Conservation (phyloP, 2,329 filamentous ascomycete species). For the Epicoccum nigrum region DNA sequence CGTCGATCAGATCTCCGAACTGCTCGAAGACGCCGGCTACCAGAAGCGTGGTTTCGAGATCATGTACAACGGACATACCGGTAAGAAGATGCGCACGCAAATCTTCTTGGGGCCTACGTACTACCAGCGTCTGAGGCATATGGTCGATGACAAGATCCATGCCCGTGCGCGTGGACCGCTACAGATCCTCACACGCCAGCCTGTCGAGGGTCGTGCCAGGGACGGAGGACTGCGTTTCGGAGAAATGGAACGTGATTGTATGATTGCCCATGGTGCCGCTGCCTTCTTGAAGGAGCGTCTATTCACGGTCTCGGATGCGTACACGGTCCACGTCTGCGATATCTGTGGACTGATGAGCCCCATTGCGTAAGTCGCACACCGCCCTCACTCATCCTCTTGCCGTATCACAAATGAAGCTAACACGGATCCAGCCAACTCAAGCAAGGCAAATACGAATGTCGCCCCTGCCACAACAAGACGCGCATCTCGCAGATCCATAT, state of each 20-base stretch:
- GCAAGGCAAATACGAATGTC: constrained; percentile 94
- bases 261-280: constrained; percentile 99
- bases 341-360: constrained; percentile 99
- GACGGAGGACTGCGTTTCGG: constrained; percentile 98
- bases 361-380: constrained; percentile 79
- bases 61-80: constrained; percentile 99
- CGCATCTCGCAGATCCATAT: constrained; percentile 98
- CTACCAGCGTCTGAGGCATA: constrained; percentile 97
- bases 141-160: constrained; percentile 99
- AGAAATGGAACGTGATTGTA: constrained; percentile 99
- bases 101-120: constrained; percentile 98
- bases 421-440: constrained; percentile 74
- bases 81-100: constrained; percentile 88
- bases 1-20: constrained; percentile 86
- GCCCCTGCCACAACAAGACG: constrained; percentile 98
- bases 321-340: constrained; percentile 97
- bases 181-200: constrained; percentile 95
- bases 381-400: no score
- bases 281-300: constrained; percentile 96
- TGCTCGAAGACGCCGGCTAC: constrained; percentile 88
- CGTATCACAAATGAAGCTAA: constrained; percentile 23
- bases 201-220: constrained; percentile 95
- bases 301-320: constrained; percentile 97
- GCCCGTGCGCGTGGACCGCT: constrained; percentile 96
- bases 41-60: constrained; percentile 97